These are phyloP conservation scores for Aspergillus sp. DNA, from an alignment of 2,329 filamentous ascomycete species.

Conservation along the genomic window DNA sequence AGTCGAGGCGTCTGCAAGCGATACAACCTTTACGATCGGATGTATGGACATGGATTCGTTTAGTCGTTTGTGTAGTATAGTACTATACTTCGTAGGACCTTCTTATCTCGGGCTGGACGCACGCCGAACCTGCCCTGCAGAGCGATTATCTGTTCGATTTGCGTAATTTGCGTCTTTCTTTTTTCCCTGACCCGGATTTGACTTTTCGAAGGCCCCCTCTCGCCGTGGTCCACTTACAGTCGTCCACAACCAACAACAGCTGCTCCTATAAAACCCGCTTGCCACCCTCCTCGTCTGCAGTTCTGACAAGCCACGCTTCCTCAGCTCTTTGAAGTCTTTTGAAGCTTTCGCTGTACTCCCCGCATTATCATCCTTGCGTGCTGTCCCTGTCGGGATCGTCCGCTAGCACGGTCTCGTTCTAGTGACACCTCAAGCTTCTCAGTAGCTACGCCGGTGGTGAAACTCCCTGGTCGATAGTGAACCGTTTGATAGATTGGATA, in stretches of 20 bases:
- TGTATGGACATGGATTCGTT: background rate
- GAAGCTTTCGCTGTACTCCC: background rate
- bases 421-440: background rate
- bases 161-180: background rate
- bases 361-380: background rate
- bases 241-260: background rate
- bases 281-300: background rate
- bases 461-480: slow-evolving; percentile 20
- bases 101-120: background rate
- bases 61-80: background rate
- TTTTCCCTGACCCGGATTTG: background rate
- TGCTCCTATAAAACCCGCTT: background rate
- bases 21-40: background rate
- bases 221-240: background rate
- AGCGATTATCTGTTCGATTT: background rate
- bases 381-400: background rate
- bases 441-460: slow-evolving; percentile 20
- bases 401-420: background rate
- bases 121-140: background rate
- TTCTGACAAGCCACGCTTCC: too few relatives aligned
- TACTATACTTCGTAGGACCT: slow-evolving; percentile 1
- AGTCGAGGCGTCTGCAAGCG: too few relatives aligned
- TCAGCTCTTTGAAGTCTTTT: too few relatives aligned
- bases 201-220: background rate
- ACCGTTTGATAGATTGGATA: slow-evolving; percentile 1